These are phyloP conservation scores for Fraxinus albicans DNA, from an alignment of 305 asterid species.

Conservation along the genomic window DNA sequence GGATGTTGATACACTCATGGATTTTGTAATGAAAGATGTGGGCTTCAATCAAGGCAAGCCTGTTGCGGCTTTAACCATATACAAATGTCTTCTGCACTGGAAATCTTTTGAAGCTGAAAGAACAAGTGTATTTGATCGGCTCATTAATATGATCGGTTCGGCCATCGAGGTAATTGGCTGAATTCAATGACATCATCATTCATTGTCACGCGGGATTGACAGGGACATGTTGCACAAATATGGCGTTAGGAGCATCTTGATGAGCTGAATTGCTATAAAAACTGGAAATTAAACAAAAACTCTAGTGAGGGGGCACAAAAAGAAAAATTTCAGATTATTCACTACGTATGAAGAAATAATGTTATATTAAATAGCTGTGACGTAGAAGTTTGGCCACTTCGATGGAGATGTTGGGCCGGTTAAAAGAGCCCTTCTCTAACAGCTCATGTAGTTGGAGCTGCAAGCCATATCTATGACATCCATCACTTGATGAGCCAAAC, in stretches of 20 bases:
- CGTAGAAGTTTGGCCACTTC: background rate
- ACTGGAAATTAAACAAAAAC: background rate
- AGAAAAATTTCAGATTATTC: background rate
- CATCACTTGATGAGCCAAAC: background rate
- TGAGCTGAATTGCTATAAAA: background rate
- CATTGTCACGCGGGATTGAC: conserved; percentile 1
- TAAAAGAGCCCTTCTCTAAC: background rate
- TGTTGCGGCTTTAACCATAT: conserved; percentile 94
- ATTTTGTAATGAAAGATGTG: conserved; percentile 77
- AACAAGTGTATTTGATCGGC: conserved; percentile 97
- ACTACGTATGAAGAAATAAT: background rate
- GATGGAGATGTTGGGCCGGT: background rate
- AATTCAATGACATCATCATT: background rate
- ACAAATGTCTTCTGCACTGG: conserved; percentile 97
- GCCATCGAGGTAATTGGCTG: conserved; percentile 77
- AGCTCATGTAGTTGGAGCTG: background rate
- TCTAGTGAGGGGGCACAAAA: background rate
- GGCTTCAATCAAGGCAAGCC: conserved; percentile 99
- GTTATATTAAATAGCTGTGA: background rate
- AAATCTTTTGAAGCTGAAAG: conserved; percentile 98
- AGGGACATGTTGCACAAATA: conserved; percentile 10
- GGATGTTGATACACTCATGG: conserved; percentile 91
- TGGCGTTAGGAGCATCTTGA: background rate
- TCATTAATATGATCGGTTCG: conserved; percentile 94
- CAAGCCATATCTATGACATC: background rate